Conservation (phyloP, 345 rosid species). For the Brassica cretica region DNA sequence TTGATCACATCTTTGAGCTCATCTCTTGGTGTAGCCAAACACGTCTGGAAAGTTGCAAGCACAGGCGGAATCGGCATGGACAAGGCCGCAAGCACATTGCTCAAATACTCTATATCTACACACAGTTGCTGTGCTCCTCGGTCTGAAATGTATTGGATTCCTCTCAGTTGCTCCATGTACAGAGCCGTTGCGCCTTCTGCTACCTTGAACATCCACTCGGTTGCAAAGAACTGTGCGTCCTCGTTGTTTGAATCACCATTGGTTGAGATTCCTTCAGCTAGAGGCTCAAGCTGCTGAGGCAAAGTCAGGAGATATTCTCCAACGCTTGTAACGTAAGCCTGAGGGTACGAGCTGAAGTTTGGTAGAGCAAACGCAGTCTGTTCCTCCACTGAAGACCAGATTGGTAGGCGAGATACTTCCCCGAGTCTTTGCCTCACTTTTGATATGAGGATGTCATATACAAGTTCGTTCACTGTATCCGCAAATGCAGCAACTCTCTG, state of each 20-base stretch:
- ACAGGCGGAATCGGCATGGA: constrained; percentile 79
- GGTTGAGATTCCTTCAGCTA: constrained; percentile 89
- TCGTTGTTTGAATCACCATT: constrained; percentile 71
- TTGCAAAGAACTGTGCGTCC: constrained; percentile 89
- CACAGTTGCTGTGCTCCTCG: constrained; percentile 92
- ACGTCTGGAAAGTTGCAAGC: constrained; percentile 80
- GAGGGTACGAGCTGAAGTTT: constrained; percentile 94
- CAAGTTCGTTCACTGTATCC: constrained; percentile 88
- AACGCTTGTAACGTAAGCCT: constrained; percentile 79
- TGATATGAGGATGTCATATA: constrained; percentile 89
- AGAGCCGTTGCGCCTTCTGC: constrained; percentile 94
- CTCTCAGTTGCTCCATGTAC: constrained; percentile 92
- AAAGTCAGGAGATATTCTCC: constrained; percentile 98
- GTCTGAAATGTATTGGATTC: constrained; percentile 82
- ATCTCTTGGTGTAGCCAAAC: constrained; percentile 82
- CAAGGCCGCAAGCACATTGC: constrained; percentile 90
- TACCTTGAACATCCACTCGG: constrained; percentile 99
- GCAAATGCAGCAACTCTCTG: constrained; percentile 85
- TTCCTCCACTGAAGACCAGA: constrained; percentile 92
- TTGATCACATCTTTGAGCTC: constrained; percentile 67
- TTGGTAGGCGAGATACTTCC: constrained; percentile 74
- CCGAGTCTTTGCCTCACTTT: constrained; percentile 90
- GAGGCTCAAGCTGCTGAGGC: constrained; percentile 97
- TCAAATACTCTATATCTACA: constrained; percentile 89
- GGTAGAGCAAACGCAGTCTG: constrained; percentile 81